phyloP scores from a whole-genome alignment of 805 yeast genomes.

The Maudiozyma saulgeensis region DNA sequence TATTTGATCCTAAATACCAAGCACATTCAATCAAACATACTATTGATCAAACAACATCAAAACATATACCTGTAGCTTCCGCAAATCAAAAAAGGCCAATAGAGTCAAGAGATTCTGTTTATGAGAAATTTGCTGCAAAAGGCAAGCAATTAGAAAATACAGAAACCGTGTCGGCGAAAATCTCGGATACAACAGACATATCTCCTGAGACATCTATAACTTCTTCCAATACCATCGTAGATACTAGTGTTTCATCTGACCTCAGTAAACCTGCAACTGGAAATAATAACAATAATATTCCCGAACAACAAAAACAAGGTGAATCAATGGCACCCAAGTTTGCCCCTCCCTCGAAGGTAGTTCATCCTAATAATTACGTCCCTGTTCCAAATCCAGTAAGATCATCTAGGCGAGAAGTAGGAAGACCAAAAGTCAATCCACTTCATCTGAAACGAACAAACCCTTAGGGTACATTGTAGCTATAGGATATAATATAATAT shows the following conservation, averaged over 20 bases:
- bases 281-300: background rate
- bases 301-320: background rate
- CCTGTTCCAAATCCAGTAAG: conserved; percentile 5
- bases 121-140: conserved; percentile 27
- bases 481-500: no score
- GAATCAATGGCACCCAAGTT: conserved; percentile 7
- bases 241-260: background rate
- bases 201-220: background rate
- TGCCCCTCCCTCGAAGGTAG: conserved; percentile 21
- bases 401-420: conserved; percentile 21
- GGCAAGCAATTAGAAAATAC: conserved; percentile 17
- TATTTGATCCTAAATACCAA: conserved; percentile 50
- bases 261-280: background rate
- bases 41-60: conserved; percentile 58
- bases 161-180: background rate
- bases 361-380: conserved; percentile 18
- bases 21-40: conserved; percentile 49
- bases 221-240: background rate
- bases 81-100: conserved; percentile 19
- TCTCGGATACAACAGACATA: background rate
- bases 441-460: conserved; percentile 9
- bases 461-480: background rate
- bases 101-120: conserved; percentile 14
- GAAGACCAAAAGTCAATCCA: conserved; percentile 25
- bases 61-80: conserved; percentile 37